These are phyloP conservation scores for Canna indica DNA, from an alignment of 176 grass and related monocot genomes.

Conservation along the genomic window DNA sequence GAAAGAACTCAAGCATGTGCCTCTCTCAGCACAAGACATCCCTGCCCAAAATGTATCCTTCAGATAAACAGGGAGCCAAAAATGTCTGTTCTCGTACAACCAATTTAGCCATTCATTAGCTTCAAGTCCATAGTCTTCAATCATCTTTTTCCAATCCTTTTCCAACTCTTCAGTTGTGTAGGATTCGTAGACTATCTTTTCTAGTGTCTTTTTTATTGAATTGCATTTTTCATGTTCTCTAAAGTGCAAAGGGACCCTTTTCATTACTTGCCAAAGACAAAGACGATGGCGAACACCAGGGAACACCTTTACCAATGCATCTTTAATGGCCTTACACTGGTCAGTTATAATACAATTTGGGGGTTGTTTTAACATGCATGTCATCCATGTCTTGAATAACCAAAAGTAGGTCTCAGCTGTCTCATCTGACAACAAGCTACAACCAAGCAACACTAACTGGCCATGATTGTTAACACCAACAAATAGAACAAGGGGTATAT, in stretches of 20 bases:
- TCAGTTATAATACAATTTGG: conserved; percentile 69
- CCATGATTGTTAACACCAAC: conserved; percentile 90
- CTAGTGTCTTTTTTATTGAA: conserved; percentile 60
- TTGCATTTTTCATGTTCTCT: conserved; percentile 67
- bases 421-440: conserved; percentile 66
- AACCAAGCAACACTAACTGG: conserved; percentile 66
- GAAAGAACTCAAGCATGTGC: conserved; percentile 48
- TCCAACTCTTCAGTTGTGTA: conserved; percentile 60
- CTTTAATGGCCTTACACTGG: conserved; percentile 62
- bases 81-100: conserved; percentile 59
- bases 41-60: conserved; percentile 89
- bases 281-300: conserved; percentile 60
- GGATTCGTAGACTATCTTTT: conserved; percentile 62
- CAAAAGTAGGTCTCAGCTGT: conserved; percentile 73
- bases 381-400: conserved; percentile 79
- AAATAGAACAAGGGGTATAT: conserved; percentile 75
- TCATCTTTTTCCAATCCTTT: conserved; percentile 62
- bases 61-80: conserved; percentile 74
- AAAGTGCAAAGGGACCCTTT: conserved; percentile 62
- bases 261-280: conserved; percentile 73
- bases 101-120: conserved; percentile 74
- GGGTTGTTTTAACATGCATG: conserved; percentile 43
- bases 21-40: conserved; percentile 57
- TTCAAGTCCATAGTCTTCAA: conserved; percentile 56
- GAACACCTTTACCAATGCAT: conserved; percentile 49